phyloP scores from a whole-genome alignment of 2,329 filamentous ascomycete species.

The Didymella pomorum region DNA sequence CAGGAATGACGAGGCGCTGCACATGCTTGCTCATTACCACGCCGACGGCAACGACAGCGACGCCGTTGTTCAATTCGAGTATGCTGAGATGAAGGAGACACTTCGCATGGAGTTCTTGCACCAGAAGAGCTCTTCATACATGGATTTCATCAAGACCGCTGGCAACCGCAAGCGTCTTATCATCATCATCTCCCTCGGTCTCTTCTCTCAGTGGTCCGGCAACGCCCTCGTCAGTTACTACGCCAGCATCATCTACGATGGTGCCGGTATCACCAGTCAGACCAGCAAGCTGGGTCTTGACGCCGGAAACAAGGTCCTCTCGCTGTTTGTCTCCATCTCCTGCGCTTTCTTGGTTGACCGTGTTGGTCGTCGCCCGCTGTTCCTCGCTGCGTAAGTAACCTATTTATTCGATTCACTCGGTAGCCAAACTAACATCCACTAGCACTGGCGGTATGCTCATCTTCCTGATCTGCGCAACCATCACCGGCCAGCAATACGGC shows the following conservation, averaged over 20 bases:
- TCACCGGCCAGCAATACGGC: neutral
- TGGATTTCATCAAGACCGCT: constrained; percentile 39
- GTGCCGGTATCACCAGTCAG: constrained; percentile 49
- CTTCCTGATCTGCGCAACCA: constrained; percentile 4
- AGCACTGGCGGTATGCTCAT: constrained; percentile 10
- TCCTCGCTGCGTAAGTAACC: constrained; percentile 40
- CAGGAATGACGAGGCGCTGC: constrained; percentile 62
- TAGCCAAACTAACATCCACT: neutral
- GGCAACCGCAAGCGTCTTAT: constrained; percentile 51
- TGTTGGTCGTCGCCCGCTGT: constrained; percentile 54
- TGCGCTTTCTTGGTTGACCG: constrained; percentile 49
- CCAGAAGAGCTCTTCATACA: constrained; percentile 11
- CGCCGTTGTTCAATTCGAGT: constrained; percentile 21
- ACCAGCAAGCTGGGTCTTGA: constrained; percentile 47
- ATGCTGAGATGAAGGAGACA: constrained; percentile 26
- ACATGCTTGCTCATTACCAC: constrained; percentile 54
- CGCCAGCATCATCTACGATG: constrained; percentile 48
- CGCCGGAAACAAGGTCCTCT: constrained; percentile 50
- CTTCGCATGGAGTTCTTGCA: constrained; percentile 31
- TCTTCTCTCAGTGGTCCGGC: constrained; percentile 52
- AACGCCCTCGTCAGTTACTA: constrained; percentile 53
- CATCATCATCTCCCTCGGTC: constrained; percentile 48
- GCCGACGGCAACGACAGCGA: constrained; percentile 51
- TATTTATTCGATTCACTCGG: neutral
- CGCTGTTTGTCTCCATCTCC: constrained; percentile 43